Base-by-base conservation (phyloP, 768 basidiomycete species). In the Boletus edulis region DNA sequence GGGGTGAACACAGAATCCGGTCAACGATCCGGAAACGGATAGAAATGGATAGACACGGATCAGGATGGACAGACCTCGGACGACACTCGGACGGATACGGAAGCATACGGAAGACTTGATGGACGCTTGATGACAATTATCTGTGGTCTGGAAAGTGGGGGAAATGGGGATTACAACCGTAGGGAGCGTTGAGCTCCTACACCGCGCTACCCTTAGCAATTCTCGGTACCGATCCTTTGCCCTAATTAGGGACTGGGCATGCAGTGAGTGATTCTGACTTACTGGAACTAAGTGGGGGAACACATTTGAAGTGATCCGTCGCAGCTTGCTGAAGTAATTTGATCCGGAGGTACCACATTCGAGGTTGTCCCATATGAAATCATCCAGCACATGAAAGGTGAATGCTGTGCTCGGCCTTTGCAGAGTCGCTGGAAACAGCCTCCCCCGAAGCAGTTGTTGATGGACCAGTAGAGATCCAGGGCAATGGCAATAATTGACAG, bases 331-430 rank as follows among this genome's bases (percentile, higher is more conserved):
- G 10, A n/a, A 60, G 17, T 54, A 58, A 20, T 54, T 60, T 0
- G 3, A 12, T 0, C 29, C 52, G 0, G 31, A 45, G 1, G 57
- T 58, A 6, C 50, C 39, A 17, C 67, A 66, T 40, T 64, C 61
- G 32, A 67, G 11, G 13, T 62, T 49, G 13, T 65, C 54, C 6
- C 57, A 34, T 2, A 54, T 29, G 22, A 69, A 66, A 3, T 63
- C 41, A 34, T 69, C 55, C 7, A 69, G 45, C 3, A 63, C 60
- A 3, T 20, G 7, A 51, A 67, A 64, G 0, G 64, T 67, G 34
- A 54, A 48, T 2, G 17, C 45, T 1, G 52, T 46, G 3, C 12
- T 2, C 2, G 52, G 38, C 13, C 2, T 1, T 5, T 39, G 4
- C 10, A 47, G 3, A 0, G 39, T 53, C 0, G 29, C 17, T 7